These are phyloP conservation scores for Glomus cerebriforme DNA, from an alignment of 192 early-diverging fungal species.

Conservation along the genomic window DNA sequence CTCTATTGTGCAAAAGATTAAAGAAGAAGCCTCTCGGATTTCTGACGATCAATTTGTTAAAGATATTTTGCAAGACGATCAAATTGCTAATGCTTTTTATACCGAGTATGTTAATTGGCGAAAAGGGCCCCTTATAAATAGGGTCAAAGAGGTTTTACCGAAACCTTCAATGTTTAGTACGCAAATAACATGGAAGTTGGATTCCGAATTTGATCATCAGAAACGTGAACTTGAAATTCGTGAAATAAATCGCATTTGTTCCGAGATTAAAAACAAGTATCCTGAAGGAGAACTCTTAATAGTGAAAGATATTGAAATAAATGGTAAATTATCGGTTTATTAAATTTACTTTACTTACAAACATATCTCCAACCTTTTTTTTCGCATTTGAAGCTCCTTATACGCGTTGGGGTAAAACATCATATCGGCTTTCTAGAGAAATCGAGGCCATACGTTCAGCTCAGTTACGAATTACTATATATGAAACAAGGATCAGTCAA, in stretches of 20 bases:
- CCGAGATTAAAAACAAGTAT: neutral
- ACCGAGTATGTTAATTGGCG: neutral
- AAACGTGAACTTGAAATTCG: neutral
- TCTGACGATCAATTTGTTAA: neutral
- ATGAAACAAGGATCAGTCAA: constrained; percentile 2
- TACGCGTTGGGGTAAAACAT: too few relatives aligned
- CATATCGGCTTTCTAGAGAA: neutral
- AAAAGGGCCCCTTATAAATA: neutral
- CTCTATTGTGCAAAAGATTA: neutral
- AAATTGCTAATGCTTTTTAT: neutral
- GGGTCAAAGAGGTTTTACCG: neutral
- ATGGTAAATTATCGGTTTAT: neutral
- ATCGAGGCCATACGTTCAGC: neutral
- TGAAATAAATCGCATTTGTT: neutral
- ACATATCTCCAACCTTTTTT: neutral
- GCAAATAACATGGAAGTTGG: neutral
- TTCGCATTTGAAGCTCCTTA: neutral
- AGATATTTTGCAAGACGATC: neutral
- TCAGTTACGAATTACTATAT: neutral
- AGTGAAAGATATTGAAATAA: neutral
- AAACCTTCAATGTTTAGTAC: neutral
- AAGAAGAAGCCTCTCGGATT: neutral
- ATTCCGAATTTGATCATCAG: neutral
- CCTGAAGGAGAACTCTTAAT: neutral
- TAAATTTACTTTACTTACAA: neutral